A percentile compares a stretch with the other conserved stretches of the same genome.
Evolutionary conservation across 129 eudicot species (phyloP).

Genomic region (Helianthus tuberosus): DNA sequence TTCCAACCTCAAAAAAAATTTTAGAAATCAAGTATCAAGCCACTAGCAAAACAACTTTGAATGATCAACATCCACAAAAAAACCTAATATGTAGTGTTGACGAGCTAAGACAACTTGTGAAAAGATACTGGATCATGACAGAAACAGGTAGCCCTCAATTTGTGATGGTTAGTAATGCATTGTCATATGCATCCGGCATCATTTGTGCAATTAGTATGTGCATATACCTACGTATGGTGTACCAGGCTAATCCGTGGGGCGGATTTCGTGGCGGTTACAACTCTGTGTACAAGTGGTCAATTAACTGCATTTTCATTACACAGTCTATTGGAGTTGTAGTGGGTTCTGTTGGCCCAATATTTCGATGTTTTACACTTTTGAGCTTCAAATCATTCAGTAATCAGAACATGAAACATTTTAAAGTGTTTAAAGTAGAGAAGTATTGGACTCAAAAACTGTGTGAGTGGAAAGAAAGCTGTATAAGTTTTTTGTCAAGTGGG

Average conservation of each 20-base stretch:
- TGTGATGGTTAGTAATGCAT: constrained; percentile 12
- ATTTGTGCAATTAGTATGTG: neutral
- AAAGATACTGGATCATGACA: constrained; percentile 28
- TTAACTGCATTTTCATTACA: too few species aligned
- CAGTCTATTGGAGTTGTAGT: constrained; percentile 1
- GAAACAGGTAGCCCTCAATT: constrained; percentile 26
- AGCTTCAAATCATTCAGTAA: neutral
- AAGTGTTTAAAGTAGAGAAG: too few species aligned
- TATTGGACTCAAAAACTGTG: too few species aligned
- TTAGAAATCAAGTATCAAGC: too few species aligned
- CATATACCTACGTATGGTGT: neutral
- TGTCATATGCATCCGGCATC: neutral
- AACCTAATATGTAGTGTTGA: constrained; percentile 6
- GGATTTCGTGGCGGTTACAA: too few species aligned
- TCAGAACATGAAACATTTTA: neutral
- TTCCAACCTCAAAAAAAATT: too few species aligned
- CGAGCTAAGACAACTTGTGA: constrained; percentile 9
- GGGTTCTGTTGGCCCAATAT: constrained; percentile 13
- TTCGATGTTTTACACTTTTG: constrained; percentile 1
- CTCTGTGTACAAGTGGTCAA: too few species aligned
- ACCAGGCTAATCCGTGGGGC: too few species aligned
- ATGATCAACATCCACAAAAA: neutral
- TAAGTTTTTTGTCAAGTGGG: too few species aligned
- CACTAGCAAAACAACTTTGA: neutral
- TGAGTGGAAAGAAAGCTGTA: too few species aligned